phyloP scores from a whole-genome alignment of 352 stramenopile species.

The Globisporangium barbulae region DNA sequence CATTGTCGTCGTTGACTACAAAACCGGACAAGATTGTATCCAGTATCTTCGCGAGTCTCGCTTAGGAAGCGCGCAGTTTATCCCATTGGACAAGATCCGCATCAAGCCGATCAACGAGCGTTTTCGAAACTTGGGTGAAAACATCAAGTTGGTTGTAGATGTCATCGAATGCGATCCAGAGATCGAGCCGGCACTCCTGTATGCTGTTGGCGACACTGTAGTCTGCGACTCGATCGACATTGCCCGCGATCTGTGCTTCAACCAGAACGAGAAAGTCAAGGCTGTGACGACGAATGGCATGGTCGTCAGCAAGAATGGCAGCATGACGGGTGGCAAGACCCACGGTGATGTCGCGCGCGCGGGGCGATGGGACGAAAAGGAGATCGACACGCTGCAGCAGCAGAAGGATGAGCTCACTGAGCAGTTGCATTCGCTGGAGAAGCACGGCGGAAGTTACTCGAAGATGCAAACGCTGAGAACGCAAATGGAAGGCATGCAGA shows the following conservation, averaged over 20 bases:
- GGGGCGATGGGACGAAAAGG: slow-evolving; percentile 92
- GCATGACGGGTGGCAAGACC: slow-evolving; percentile 96
- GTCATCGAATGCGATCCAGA: slow-evolving; percentile 94
- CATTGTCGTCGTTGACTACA: slow-evolving; percentile 77
- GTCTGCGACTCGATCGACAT: slow-evolving; percentile 95
- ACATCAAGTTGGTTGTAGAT: slow-evolving; percentile 94
- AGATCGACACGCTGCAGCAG: slow-evolving; percentile 80
- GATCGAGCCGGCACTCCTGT: slow-evolving; percentile 92
- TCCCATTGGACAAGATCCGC: slow-evolving; percentile 95
- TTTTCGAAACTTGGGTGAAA: slow-evolving; percentile 86
- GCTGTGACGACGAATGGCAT: slow-evolving; percentile 93
- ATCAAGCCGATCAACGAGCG: slow-evolving; percentile 92
- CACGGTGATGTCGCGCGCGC: slow-evolving; percentile 80
- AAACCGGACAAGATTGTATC: slow-evolving; percentile 83
- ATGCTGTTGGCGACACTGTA: slow-evolving; percentile 95
- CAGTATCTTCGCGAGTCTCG: slow-evolving; percentile 95
- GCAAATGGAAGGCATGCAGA: slow-evolving; percentile 67
- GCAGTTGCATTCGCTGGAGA: slow-evolving; percentile 56
- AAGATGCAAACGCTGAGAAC: slow-evolving; percentile 64
- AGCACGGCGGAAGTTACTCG: slow-evolving; percentile 66
- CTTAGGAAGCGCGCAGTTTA: slow-evolving; percentile 94
- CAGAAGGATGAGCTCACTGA: slow-evolving; percentile 85
- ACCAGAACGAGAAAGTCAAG: slow-evolving; percentile 83
- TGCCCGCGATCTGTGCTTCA: slow-evolving; percentile 85
- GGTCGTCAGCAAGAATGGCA: slow-evolving; percentile 97